Evolutionary conservation across 495 filamentous ascomycete species (phyloP).

Genomic region (Podospora comata): DNA sequence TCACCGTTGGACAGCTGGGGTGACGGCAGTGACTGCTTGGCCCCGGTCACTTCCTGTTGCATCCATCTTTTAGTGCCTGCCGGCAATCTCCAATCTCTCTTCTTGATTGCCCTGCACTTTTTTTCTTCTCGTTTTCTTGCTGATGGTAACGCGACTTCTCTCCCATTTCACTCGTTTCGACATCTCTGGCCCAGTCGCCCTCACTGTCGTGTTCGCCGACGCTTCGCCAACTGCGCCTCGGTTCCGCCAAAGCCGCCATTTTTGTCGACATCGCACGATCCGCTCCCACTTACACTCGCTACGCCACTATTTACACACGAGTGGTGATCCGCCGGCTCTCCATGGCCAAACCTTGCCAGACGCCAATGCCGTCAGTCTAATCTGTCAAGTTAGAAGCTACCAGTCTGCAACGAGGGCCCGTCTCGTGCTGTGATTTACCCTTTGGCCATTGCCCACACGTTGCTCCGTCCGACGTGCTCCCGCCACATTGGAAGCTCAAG

Average conservation of each 20-base stretch:
- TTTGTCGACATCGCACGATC: constrained; percentile 4
- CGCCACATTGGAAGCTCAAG: constrained; percentile 3
- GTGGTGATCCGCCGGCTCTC: background rate
- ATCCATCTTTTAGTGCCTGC: constrained; percentile 9
- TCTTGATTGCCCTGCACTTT: background rate
- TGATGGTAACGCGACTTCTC: constrained; percentile 4
- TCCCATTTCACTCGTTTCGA: constrained; percentile 3
- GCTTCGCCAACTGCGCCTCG: constrained; percentile 1
- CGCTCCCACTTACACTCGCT: constrained; percentile 2
- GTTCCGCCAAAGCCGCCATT: background rate
- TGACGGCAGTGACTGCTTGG: constrained; percentile 2
- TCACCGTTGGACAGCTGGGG: background rate
- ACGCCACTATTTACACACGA: background rate
- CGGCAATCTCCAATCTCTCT: constrained; percentile 5
- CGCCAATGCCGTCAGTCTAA: background rate
- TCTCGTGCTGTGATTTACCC: constrained; percentile 1
- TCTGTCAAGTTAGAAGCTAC: background rate
- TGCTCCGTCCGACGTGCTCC: constrained; percentile 2
- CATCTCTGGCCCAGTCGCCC: background rate
- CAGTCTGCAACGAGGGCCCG: background rate
- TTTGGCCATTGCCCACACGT: background rate
- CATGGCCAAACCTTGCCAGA: constrained; percentile 6
- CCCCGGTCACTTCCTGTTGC: background rate
- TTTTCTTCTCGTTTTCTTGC: background rate
- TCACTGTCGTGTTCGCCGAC: background rate